Conservation (phyloP, 257 asterid species). For the Solanum piurae region DNA sequence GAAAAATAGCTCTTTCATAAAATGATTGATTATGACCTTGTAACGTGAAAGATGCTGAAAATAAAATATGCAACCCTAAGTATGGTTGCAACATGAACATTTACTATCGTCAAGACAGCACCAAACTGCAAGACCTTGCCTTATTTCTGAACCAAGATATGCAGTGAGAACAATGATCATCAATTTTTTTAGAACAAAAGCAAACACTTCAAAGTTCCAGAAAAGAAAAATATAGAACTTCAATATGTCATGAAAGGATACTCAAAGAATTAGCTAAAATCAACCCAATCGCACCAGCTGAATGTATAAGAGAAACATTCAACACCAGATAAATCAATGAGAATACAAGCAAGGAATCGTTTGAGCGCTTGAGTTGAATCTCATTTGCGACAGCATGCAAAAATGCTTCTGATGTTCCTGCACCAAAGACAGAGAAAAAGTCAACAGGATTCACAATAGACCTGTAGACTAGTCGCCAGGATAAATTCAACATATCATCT, state of each 20-base stretch:
- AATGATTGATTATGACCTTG: neutral
- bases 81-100: neutral
- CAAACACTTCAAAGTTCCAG: neutral
- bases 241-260: conserved; percentile 44
- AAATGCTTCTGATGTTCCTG: conserved; percentile 98
- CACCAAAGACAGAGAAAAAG: neutral
- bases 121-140: neutral
- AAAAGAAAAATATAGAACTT: neutral
- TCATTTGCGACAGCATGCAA: conserved; percentile 92
- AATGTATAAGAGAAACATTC: conserved; percentile 62
- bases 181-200: neutral
- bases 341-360: conserved; percentile 64
- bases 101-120: neutral
- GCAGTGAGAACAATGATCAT: neutral
- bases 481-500: neutral
- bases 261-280: conserved; percentile 88
- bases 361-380: conserved; percentile 64
- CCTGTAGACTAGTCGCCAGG: neutral
- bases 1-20: neutral
- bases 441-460: neutral
- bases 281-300: conserved; percentile 87
- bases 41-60: neutral
- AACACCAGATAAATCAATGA: conserved; percentile 58
- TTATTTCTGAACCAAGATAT: neutral
- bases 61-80: neutral